Evolutionary conservation across 1,284 basidiomycete genomes (phyloP).

Genomic region (Leucoagaricus sp.): DNA sequence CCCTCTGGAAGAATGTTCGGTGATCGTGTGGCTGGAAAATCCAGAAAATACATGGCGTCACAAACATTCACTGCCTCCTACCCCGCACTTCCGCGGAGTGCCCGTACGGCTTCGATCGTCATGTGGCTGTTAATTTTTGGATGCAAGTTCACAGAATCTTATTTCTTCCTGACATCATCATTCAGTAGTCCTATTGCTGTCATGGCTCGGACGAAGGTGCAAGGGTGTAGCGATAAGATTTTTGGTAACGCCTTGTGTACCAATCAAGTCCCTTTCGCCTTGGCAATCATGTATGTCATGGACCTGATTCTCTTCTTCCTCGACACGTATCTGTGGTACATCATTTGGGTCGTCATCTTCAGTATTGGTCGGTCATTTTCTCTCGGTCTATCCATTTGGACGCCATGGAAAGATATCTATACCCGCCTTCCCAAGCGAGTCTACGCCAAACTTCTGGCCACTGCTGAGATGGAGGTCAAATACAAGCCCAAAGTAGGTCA

Average conservation of each 20-base stretch:
- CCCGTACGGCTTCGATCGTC: constrained; percentile 79
- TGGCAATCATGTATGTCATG: constrained; percentile 97
- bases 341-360: constrained; percentile 96
- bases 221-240: constrained; percentile 80
- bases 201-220: constrained; percentile 90
- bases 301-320: constrained; percentile 94
- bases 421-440: constrained; percentile 95
- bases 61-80: constrained; percentile 98
- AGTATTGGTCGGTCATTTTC: constrained; percentile 87
- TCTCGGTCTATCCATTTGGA: constrained; percentile 94
- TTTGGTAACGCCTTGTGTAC: constrained; percentile 81
- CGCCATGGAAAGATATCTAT: constrained; percentile 95
- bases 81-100: constrained; percentile 65
- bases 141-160: constrained; percentile 93
- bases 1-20: constrained; percentile 96
- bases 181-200: constrained; percentile 91
- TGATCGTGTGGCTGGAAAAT: constrained; percentile 92
- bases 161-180: constrained; percentile 93
- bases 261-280: constrained; percentile 88
- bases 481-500: constrained; percentile 83
- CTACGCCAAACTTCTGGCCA: constrained; percentile 93
- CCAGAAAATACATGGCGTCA: constrained; percentile 93
- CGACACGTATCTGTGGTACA: constrained; percentile 97
- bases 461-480: constrained; percentile 94
- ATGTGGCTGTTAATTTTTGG: constrained; percentile 90